Evolutionary conservation across 768 basidiomycete genomes (phyloP).

Genomic region (Agaricus bisporus): DNA sequence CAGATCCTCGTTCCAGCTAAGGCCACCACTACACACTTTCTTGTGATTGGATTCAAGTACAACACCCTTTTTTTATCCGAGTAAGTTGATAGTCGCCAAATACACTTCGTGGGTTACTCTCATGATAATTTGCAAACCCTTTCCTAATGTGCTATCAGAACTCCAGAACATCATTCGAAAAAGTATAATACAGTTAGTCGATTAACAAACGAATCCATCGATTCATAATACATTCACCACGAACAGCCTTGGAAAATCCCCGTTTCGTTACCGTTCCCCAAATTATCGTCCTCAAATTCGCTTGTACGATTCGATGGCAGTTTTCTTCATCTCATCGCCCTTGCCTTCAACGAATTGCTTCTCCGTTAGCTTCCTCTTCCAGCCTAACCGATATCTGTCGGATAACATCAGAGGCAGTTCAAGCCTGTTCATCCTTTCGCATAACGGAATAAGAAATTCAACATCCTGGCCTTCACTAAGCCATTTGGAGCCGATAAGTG

Average conservation of each 20-base stretch:
- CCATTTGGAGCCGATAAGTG: slow-evolving; percentile 15
- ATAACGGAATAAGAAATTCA: slow-evolving; percentile 1
- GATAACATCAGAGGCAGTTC: background rate
- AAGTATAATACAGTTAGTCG: slow-evolving; percentile 5
- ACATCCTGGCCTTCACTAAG: slow-evolving; percentile 8
- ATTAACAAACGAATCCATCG: background rate
- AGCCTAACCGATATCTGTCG: background rate
- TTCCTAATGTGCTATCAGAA: background rate
- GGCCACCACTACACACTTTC: no score
- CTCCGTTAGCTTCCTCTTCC: background rate
- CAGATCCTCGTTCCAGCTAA: background rate
- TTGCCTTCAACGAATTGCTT: background rate
- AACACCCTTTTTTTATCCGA: background rate
- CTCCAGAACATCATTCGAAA: background rate
- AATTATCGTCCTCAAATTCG: background rate
- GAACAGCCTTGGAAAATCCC: background rate
- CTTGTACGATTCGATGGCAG: background rate
- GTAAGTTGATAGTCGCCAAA: background rate
- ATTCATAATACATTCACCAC: background rate
- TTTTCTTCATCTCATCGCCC: background rate
- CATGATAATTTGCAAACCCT: background rate
- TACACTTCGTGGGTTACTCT: background rate
- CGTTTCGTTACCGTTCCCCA: background rate
- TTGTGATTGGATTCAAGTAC: no score
- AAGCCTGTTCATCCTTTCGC: slow-evolving; percentile 2